These are phyloP conservation scores for Cyclanthera cordifolia DNA, from an alignment of 306 rosid genomes.

Conservation along the genomic window DNA sequence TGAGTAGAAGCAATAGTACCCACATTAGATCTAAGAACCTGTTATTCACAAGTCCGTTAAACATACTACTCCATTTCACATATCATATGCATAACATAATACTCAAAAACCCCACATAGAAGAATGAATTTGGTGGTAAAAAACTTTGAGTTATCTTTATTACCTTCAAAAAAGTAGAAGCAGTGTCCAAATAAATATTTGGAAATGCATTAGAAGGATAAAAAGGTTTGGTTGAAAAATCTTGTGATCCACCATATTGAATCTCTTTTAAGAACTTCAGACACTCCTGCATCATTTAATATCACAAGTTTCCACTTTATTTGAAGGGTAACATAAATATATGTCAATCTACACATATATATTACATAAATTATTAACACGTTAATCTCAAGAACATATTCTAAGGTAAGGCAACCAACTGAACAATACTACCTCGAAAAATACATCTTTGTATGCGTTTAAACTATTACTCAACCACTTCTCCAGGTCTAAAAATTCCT, in stretches of 20 bases:
- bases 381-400: background rate
- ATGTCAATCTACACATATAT: background rate
- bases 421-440: slow-evolving; percentile 58
- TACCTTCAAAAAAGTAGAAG: slow-evolving; percentile 65
- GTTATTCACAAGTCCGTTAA: slow-evolving; percentile 13
- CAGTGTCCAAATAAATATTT: slow-evolving; percentile 47
- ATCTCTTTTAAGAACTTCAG: slow-evolving; percentile 63
- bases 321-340: background rate
- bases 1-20: slow-evolving; percentile 35
- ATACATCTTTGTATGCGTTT: slow-evolving; percentile 48
- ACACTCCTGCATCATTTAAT: slow-evolving; percentile 59
- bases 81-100: background rate
- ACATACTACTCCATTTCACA: background rate
- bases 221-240: slow-evolving; percentile 53
- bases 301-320: slow-evolving; percentile 9
- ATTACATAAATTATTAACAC: background rate
- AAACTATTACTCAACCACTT: slow-evolving; percentile 71
- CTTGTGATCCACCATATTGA: slow-evolving; percentile 63
- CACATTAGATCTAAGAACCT: slow-evolving; percentile 77
- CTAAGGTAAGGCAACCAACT: slow-evolving; percentile 6
- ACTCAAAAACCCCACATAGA: background rate
- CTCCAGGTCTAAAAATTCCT: slow-evolving; percentile 76
- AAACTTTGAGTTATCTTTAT: background rate
- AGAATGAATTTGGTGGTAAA: background rate
- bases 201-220: slow-evolving; percentile 53